Conservation (phyloP, 768 basidiomycete genomes). For the Boletus rufocinnamomeus region DNA sequence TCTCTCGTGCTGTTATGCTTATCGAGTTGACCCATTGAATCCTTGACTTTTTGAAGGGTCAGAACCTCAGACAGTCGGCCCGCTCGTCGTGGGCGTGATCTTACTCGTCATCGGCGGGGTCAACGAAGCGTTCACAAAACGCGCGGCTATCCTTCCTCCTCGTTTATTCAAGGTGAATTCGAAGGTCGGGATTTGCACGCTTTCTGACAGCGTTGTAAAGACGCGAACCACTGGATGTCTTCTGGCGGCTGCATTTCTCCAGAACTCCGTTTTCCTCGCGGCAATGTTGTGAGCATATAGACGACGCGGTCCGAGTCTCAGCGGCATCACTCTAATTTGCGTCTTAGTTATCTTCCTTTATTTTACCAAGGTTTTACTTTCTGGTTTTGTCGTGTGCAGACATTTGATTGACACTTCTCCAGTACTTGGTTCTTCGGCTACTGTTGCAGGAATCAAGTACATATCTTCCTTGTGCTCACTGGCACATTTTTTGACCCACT, state of each 20-base stretch:
- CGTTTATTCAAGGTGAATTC: slow-evolving; percentile 64
- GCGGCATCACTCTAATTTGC: not conserved
- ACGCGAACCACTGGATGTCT: slow-evolving; percentile 69
- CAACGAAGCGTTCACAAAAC: slow-evolving; percentile 61
- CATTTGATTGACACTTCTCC: not conserved
- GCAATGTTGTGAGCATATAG: slow-evolving; percentile 31
- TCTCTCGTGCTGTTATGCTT: slow-evolving; percentile 1
- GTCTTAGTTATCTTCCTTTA: slow-evolving; percentile 61
- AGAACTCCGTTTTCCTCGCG: slow-evolving; percentile 60
- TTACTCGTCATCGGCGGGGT: slow-evolving; percentile 51
- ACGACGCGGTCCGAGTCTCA: not conserved
- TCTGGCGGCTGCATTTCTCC: slow-evolving; percentile 57
- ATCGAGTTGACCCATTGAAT: not conserved
- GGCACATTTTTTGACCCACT: not conserved
- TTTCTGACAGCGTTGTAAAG: slow-evolving; percentile 32
- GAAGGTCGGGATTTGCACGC: not conserved
- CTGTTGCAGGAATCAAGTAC: slow-evolving; percentile 64
- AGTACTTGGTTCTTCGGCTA: slow-evolving; percentile 71
- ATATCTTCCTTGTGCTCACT: slow-evolving; percentile 40
- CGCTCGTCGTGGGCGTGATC: slow-evolving; percentile 54
- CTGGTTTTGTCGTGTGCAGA: not conserved
- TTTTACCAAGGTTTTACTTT: slow-evolving; percentile 56
- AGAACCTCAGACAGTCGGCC: slow-evolving; percentile 53
- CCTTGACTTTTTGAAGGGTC: slow-evolving; percentile 45
- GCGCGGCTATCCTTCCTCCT: slow-evolving; percentile 72